These are phyloP conservation scores for Leccinellum albellum DNA, from an alignment of 768 basidiomycete genomes.

Conservation along the genomic window DNA sequence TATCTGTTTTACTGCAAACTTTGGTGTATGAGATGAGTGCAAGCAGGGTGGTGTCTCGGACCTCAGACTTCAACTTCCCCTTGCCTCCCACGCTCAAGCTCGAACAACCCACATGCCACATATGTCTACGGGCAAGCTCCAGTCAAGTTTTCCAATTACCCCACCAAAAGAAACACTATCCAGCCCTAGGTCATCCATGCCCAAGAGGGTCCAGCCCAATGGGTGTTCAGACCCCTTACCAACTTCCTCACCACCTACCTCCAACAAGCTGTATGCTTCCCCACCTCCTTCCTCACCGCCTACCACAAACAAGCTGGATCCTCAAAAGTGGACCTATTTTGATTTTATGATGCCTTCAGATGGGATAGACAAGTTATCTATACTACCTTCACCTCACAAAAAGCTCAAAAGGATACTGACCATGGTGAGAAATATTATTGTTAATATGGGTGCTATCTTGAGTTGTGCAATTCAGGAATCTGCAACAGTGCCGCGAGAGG, in stretches of 20 bases:
- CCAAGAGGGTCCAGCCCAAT: neutral
- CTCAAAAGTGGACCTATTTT: neutral
- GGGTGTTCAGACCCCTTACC: neutral
- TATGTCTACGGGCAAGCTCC: too few relatives aligned
- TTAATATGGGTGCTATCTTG: neutral
- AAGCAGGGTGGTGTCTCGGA: too few relatives aligned
- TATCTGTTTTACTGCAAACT: too few relatives aligned
- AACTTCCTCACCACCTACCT: neutral
- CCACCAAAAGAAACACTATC: neutral
- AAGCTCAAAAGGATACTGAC: neutral
- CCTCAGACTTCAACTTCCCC: too few relatives aligned
- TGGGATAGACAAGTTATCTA: neutral
- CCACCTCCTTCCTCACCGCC: neutral
- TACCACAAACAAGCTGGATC: neutral
- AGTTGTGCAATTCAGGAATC: neutral
- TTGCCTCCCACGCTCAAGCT: too few relatives aligned
- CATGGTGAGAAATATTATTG: neutral
- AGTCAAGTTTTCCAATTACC: neutral
- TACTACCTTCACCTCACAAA: neutral
- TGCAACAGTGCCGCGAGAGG: neutral
- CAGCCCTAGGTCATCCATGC: neutral
- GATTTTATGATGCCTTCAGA: neutral
- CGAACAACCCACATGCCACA: too few relatives aligned
- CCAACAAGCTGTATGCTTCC: too few relatives aligned
- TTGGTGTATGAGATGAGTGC: too few relatives aligned